Base-by-base conservation (phyloP, 768 basidiomycete species). In the Naganishia antarctica region DNA sequence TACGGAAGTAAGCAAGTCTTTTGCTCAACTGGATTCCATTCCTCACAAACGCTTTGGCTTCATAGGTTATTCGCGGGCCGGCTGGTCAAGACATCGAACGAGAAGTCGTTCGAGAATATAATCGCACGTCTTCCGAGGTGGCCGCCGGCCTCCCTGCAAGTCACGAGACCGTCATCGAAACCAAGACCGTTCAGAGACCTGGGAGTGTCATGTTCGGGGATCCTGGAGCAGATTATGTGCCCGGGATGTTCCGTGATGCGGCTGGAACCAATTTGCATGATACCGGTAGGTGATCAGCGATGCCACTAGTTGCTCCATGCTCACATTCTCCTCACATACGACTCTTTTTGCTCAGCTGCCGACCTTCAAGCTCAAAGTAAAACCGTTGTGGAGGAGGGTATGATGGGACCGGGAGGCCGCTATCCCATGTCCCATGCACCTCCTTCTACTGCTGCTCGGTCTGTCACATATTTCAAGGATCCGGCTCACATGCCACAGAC, bases 131-230 rank as follows among this genome's bases (percentile, higher is more conserved):
- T 28, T 60, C 49, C 41, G 62, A 63, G 28, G 50, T 63, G 5
- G 62, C 58, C 6, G 58, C 64, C 15, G 64, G 64, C 4, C 28
- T 59, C 8, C 46, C 58, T 28, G 47, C 64, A 5, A 34, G 32
- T 9, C 53, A 61, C 18, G 64, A 65, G 40, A 65, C 64, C 6
- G 23, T 65, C 21, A 28, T 61, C 23, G 64, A 65, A 34, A 45
- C 47, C 29, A 59, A 65, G 37, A 65, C 41, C 12, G 59, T 49
- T 12, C 28, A 47, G 4, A 44, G 40, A 11, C 25, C 32, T 13
- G 59, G 18, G 6, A 37, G 53, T 25, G 32, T 37, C n/a, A 41
- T 37, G 21, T 16, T 25, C 4, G 32, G 32, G 1, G 53, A 40
- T 26, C 34, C 28, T 13, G 23, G 32, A 9, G 43, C 43, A 44